Evolutionary conservation across 1,284 basidiomycete species (phyloP), one percentile per base, ranked within the genome.

Genomic region (Marasmius tenuissimus): DNA sequence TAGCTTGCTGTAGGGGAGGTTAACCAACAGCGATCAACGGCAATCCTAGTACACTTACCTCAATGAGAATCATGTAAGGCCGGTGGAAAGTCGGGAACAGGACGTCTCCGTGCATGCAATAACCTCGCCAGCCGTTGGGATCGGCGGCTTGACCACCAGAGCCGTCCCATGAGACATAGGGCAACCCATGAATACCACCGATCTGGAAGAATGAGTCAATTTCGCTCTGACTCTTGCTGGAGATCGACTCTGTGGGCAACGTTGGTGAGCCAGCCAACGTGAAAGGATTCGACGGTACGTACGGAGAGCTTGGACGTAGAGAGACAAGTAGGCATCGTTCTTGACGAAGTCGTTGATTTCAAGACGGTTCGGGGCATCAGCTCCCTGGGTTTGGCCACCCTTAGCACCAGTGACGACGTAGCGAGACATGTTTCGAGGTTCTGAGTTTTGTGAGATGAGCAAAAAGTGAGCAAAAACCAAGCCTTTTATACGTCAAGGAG

Each of bases 1-100:
- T 49, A 3, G 75, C 71, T 83, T 84, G 82, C 81, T 84, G 58
- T 58, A 57, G 10, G 27, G 20, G 42, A n/a, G 63, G 27, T 16
- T n/a, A 49, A 35, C 14, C 11, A 9, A 54, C 38, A 35, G 51
- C 2, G 11, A 22, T 22, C 22, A 57, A 49, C n/a, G 35, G 55
- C 48, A 22, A 49, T 14, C n/a, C 2, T 4, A 58, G 37, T 56
- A 45, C 11, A 66, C 72, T 18, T 61, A 83, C 83, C 75, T 85
- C 83, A 58, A 75, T 77, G 0, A 84, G 68, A 16, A 75, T 68
- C n/a, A 83, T 69, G 61, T 84, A 84, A 0, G 81, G 81, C 51
- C 83, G 72, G 65, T 84, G 83, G 79, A 80, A 85, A 3, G 80
- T 81, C 3, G 83, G 82, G 74, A 85, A 85, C 14, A 83, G 69